phyloP scores from a whole-genome alignment of 805 yeast species.

The Saccharomycopsis guyanensis region DNA sequence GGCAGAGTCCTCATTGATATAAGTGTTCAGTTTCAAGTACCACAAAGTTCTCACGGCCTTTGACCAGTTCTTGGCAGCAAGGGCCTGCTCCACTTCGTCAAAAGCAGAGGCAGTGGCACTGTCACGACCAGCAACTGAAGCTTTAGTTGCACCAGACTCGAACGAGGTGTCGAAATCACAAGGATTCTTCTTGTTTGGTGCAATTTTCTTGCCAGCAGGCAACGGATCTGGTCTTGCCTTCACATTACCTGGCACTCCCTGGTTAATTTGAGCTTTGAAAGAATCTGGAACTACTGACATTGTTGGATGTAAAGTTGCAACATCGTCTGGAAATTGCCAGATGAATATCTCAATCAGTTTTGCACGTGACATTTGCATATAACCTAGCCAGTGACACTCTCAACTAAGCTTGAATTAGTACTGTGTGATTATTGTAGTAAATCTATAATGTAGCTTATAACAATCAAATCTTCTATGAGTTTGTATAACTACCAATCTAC shows the following conservation, averaged over 20 bases:
- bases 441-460: too few species aligned
- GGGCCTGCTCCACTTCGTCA: conserved; percentile 1
- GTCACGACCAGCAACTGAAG: conserved; percentile 1
- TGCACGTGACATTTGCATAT: too few species aligned
- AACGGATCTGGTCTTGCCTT: conserved; percentile 9
- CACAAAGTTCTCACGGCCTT: conserved; percentile 2
- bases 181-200: conserved; percentile 7
- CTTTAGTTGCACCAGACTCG: conserved; percentile 1
- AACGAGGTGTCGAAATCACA: background rate
- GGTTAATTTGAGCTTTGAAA: conserved; percentile 6
- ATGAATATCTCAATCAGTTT: too few species aligned
- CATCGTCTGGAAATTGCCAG: too few species aligned
- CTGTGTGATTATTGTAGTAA: too few species aligned
- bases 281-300: conserved; percentile 4
- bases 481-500: too few species aligned
- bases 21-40: background rate
- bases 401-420: too few species aligned
- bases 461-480: too few species aligned
- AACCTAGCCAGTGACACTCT: too few species aligned
- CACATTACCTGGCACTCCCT: conserved; percentile 5
- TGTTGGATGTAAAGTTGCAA: too few species aligned
- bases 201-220: conserved; percentile 4
- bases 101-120: background rate
- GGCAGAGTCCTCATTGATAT: conserved; percentile 4
- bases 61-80: background rate